Conservation (phyloP, 495 filamentous ascomycete species). For the Hypomontagnella submonticulosa region DNA sequence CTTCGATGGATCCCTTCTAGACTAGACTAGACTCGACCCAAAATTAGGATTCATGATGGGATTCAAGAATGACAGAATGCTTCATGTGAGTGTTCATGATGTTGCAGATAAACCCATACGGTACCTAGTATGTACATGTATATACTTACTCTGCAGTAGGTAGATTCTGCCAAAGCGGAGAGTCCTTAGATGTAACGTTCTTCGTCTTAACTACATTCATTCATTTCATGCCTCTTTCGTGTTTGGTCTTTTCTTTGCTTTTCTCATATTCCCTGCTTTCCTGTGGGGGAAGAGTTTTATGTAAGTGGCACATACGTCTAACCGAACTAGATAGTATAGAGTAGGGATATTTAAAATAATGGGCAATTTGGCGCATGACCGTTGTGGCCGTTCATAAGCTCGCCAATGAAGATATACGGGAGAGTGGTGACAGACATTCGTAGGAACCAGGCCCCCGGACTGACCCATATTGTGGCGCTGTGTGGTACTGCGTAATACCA, state of each 20-base stretch:
- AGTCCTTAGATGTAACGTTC: background rate
- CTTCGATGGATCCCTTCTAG: background rate
- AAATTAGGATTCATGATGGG: background rate
- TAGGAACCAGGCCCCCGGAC: conserved; percentile 1
- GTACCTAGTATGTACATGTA: no score
- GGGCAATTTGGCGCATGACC: conserved; percentile 2
- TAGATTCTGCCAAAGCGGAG: background rate
- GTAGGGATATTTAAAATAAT: background rate
- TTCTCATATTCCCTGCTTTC: background rate
- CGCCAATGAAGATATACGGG: conserved; percentile 4
- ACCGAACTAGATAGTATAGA: no score
- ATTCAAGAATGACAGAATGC: conserved; percentile 2
- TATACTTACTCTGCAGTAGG: no score
- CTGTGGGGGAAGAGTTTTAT: no score
- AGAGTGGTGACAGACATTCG: background rate
- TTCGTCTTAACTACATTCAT: background rate
- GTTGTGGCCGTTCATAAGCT: background rate
- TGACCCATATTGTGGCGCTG: background rate
- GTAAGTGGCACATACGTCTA: no score
- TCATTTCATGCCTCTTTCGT: no score
- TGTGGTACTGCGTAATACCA: conserved; percentile 13
- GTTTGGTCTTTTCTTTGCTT: background rate
- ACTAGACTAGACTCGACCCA: background rate
- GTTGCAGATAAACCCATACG: background rate
- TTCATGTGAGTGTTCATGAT: background rate